Evolutionary conservation across 164 flowering plant species (phyloP), one percentile per base, ranked within the genome.

Genomic region (Berberis vulgaris): DNA sequence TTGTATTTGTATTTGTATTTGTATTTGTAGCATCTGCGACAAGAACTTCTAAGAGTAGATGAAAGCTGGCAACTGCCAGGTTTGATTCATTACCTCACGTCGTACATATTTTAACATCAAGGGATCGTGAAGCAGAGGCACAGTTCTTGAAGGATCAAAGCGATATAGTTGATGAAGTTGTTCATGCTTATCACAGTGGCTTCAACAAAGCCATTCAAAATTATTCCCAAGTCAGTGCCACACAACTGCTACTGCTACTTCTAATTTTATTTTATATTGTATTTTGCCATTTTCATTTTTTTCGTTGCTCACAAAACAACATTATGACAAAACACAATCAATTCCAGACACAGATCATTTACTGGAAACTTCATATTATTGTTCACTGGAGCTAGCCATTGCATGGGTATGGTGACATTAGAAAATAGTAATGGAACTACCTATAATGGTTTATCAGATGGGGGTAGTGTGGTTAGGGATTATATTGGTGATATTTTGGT

Each of bases 161-260:
- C 66, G 94, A 89, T 62, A 70, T 91, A 49, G 64, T 95, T 60
- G 96, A 95, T 82, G 97, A 89, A 84, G 97, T 94, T 41, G 97
- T 94, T 63, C 99, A 94, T 71, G 84, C 89, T 43, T 95, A 91
- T 77, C 99, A 95, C 62, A 68, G 85, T 75, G 99, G 99, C 60
- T 95, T 95, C 82, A 95, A 95, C 73, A 89, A 79, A 79, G 99
- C 99, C 57, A 95, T 95, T 76, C 99, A 95, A 76, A 95, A 95
- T 74, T 95, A 95, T 82, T 95, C 99, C 40, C 99, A 94, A 86
- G 98, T 93, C 61, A 50, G 73, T 77, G 45, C 52, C 54, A 41
- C 0, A 54, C 45, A 54, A 45, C 59, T 57, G 1, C n/a, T 50
- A 10, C 54, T 64, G 62, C 3, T 68, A 2, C 13, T 54, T 13